Evolutionary conservation across 148 eudicot species (phyloP), one percentile per base, ranked within the genome.

Genomic region (Nepenthes gracilis): DNA sequence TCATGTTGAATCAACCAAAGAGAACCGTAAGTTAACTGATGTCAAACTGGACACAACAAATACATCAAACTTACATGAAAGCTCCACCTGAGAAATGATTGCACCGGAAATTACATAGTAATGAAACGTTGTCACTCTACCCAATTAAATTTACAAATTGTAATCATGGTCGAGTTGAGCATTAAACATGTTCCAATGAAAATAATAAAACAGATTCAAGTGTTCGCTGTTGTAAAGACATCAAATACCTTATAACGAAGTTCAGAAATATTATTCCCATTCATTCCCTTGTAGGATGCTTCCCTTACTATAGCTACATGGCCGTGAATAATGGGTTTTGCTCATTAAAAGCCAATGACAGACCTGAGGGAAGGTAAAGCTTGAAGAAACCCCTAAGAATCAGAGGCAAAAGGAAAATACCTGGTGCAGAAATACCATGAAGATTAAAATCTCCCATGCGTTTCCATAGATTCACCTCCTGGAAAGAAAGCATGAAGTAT

Each of bases 391-490:
- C 8, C 4, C 45, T 40, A 40, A 40, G 8, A 23, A 23, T 23
- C 23, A 23, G 23, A 23, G 35, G 54, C 2, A 47, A 15, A 2
- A 47, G 70, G 57, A 38, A 36, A 47, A 32, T 55, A 93, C 99
- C 99, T 73, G 99, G 97, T 73, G 85, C 95, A 54, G 99, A 86
- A 65, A 93, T 84, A 43, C 99, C 99, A 70, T 80, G 96, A 72
- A 93, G 99, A 77, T 82, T 86, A 65, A 93, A 93, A 53, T 89
- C 97, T 23, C 97, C 99, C 99, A 93, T 89, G 55, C 84, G 82
- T 77, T 89, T 93, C 99, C 99, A 93, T 49, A 93, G 73, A 62
- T 93, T 89, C 54, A 84, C 83, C 35, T 89, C 92, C 99, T 93
- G 81, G 53, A 62, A 75, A 49, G 58, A 67, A 33, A 63, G 23